Evolutionary conservation across 352 stramenopile genomes (phyloP).

Genomic region (Phytophthora syringae): DNA sequence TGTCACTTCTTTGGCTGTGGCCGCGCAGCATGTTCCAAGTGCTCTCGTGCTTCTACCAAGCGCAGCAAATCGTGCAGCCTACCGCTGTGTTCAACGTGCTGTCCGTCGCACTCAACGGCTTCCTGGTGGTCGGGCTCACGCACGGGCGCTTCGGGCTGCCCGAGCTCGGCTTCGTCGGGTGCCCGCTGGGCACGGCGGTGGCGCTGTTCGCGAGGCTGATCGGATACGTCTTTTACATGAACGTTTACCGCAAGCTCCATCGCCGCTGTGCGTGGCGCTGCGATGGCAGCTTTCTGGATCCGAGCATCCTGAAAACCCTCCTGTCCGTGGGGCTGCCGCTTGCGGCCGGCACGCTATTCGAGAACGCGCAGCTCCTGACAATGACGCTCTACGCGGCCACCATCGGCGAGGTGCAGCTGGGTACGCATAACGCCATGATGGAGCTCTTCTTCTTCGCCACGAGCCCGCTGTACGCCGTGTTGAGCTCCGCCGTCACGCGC

Average conservation of each 20-base stretch:
- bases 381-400: slow-evolving; percentile 78
- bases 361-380: slow-evolving; percentile 82
- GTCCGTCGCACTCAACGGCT: slow-evolving; percentile 66
- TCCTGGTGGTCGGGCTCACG: slow-evolving; percentile 71
- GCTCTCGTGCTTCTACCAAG: slow-evolving; percentile 81
- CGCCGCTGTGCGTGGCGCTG: slow-evolving; percentile 63
- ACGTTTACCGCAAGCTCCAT: slow-evolving; percentile 57
- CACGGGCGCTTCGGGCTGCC: slow-evolving; percentile 66
- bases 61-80: slow-evolving; percentile 82
- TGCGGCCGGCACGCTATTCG: slow-evolving; percentile 67
- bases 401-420: slow-evolving; percentile 77
- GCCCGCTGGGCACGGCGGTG: slow-evolving; percentile 68
- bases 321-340: slow-evolving; percentile 62
- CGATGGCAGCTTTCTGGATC: slow-evolving; percentile 57
- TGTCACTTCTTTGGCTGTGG: slow-evolving; percentile 78
- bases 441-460: slow-evolving; percentile 87
- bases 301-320: slow-evolving; percentile 49
- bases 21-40: slow-evolving; percentile 84
- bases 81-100: slow-evolving; percentile 66
- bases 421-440: slow-evolving; percentile 86
- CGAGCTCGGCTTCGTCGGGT: slow-evolving; percentile 76
- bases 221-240: slow-evolving; percentile 76
- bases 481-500: slow-evolving; percentile 65
- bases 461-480: slow-evolving; percentile 75
- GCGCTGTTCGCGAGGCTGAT: slow-evolving; percentile 61